A percentile compares a stretch with the other conserved stretches of the same genome.
phyloP scores from a whole-genome alignment of 1,139 yeast species.

The Debaryomyces coudertii region DNA sequence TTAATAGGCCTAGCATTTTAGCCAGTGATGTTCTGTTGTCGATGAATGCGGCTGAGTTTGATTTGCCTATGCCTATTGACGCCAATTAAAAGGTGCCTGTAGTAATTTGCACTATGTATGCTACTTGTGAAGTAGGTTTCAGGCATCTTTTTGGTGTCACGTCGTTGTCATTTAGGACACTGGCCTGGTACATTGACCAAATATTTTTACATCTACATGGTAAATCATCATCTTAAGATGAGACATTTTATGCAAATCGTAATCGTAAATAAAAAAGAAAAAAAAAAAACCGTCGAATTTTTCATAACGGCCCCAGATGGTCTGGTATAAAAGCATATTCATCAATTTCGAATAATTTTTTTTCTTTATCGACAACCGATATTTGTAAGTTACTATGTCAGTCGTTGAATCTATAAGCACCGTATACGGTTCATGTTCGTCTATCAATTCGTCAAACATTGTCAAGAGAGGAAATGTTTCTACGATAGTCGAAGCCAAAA shows the following conservation, averaged over 20 bases:
- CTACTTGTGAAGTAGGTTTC: neutral
- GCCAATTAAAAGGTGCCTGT: neutral
- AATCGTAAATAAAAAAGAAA: neutral
- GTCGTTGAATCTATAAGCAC: conserved; percentile 17
- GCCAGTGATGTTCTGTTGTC: neutral
- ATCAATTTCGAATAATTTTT: neutral
- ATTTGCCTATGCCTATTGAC: neutral
- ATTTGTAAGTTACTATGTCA: conserved; percentile 17
- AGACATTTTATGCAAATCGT: neutral
- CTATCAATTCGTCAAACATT: conserved; percentile 10
- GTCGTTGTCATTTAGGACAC: too few species aligned
- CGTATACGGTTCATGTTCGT: conserved; percentile 5
- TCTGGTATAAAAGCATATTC: conserved; percentile 1
- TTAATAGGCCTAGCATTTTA: too few species aligned
- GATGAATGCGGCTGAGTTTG: neutral
- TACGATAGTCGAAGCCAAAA: conserved; percentile 11
- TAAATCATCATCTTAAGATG: too few species aligned
- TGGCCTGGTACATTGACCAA: too few species aligned
- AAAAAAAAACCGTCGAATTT: neutral
- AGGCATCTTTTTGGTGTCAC: neutral
- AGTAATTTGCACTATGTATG: neutral
- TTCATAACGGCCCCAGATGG: neutral
- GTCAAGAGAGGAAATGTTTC: conserved; percentile 33
- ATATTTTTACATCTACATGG: too few species aligned
- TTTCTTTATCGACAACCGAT: neutral